Evolutionary conservation across 495 filamentous ascomycete species (phyloP).

Genomic region (Penicillium maclennaniae): DNA sequence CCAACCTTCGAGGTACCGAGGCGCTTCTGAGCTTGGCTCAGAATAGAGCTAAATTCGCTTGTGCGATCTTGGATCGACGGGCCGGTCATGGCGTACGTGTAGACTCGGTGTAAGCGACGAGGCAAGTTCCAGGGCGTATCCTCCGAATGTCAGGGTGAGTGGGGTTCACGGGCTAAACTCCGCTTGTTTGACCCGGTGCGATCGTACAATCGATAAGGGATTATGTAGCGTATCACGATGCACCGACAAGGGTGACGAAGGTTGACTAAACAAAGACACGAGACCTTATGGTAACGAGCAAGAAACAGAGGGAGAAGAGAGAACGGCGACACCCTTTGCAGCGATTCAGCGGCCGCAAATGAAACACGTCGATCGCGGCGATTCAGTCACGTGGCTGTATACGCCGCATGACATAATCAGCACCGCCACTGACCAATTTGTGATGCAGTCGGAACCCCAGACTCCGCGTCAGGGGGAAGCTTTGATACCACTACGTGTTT

Average conservation of each 20-base stretch:
- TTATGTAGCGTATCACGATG: not conserved
- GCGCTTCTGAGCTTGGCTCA: conserved; percentile 75
- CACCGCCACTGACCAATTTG: conserved; percentile 16
- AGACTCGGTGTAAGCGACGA: not conserved
- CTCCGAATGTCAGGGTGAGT: conserved; percentile 5
- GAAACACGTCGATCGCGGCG: conserved; percentile 15
- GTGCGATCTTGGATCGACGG: conserved; percentile 95
- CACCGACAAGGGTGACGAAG: not conserved
- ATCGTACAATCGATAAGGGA: not conserved
- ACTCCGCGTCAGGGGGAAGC: conserved; percentile 13
- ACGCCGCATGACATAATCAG: conserved; percentile 19
- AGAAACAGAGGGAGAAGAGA: conserved; percentile 5
- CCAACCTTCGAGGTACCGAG: conserved; percentile 66
- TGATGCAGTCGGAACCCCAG: conserved; percentile 8
- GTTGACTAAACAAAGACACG: not conserved
- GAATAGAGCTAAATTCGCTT: conserved; percentile 85
- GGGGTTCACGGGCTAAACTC: conserved; percentile 5
- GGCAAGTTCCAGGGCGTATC: not conserved
- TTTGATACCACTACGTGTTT: not conserved
- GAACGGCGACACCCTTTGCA: not conserved
- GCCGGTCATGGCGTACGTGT: conserved; percentile 44
- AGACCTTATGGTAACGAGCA: conserved; percentile 14
- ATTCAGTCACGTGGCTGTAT: not conserved
- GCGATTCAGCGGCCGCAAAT: not conserved
- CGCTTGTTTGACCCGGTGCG: not conserved